Base-by-base conservation (phyloP, 2,329 filamentous ascomycete species). In the Penicillium sp. region DNA sequence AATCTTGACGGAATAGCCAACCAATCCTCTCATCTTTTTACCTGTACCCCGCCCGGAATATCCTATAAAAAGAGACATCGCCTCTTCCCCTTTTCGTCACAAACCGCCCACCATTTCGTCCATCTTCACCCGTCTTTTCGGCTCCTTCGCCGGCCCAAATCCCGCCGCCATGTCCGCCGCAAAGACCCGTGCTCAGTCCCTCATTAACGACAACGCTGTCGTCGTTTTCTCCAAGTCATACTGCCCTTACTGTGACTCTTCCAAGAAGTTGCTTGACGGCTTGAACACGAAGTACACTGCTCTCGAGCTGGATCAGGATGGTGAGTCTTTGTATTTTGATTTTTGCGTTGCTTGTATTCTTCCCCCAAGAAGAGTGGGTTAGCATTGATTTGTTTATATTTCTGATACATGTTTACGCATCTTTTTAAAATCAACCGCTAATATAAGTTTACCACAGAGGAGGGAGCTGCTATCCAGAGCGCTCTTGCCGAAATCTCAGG, bases 201-300 rank as follows among this genome's bases (percentile, higher is more conserved):
- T 97, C 79, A 96, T 97, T 77, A 86, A 94, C 78, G 87, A 93
- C 73, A 94, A 96, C 80, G 79, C 86, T 69, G 92, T 96, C 76
- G 90, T 94, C 70, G 90, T 99, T 75, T 99, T 99, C 84, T 93
- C 89, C 79, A 99, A 99, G 82, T 91, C 89, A 17, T 96, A 91
- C 81, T 99, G 94, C 85, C 92, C 93, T 13, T 96, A 96, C 85
- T 97, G 93, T 84, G 83, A 79, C 58, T 82, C 87, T 59, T 86
- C 89, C 67, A 97, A 97, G 86, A 71, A 82, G 57, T 82, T 91
- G 50, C 81, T 99, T 68, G 84, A 82, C 70, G 81, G 86, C 57
- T 68, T 86, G 58, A 86, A 87, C 64, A 90, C 90, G 61, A 89
- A 92, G 68, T 93, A 85, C 77, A 86, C 84, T 70, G 74, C 84